Conservation (phyloP, 306 rosid genomes). For the Alnus glutinosa region DNA sequence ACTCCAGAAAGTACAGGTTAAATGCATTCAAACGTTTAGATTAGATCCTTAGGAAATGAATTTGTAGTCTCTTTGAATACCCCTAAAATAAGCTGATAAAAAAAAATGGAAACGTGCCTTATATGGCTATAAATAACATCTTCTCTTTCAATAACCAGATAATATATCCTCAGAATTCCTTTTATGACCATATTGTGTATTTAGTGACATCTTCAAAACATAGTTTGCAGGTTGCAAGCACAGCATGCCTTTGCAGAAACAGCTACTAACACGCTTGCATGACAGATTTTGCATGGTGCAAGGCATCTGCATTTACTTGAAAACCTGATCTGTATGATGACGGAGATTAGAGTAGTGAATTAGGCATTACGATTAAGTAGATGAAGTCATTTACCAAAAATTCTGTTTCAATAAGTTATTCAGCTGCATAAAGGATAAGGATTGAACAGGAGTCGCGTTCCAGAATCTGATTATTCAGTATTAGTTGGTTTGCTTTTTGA, state of each 20-base stretch:
- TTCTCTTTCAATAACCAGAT: not conserved
- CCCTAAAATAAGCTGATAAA: not conserved
- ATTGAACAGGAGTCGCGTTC: not conserved
- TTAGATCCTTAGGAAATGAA: not conserved
- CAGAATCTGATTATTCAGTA: not conserved
- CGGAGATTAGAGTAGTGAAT: not conserved
- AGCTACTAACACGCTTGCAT: not conserved
- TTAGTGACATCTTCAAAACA: not conserved
- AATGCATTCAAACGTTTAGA: not conserved
- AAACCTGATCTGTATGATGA: not conserved
- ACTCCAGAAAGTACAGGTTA: no score
- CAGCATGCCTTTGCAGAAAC: slow-evolving; percentile 2
- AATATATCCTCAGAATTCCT: not conserved
- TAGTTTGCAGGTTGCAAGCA: not conserved
- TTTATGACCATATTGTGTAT: not conserved
- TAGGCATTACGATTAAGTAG: not conserved
- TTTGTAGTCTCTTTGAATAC: not conserved
- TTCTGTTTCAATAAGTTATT: not conserved
- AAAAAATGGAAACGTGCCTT: not conserved
- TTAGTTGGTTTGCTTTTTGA: not conserved
- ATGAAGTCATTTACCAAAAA: not conserved
- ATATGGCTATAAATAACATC: not conserved
- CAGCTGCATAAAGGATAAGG: not conserved
- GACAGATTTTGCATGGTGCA: not conserved
- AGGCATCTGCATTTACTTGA: not conserved